Percentiles rank a stretch among this genome's conserved stretches.
These are phyloP conservation scores for Boletus eberwhitei DNA, from an alignment of 768 basidiomycete genomes.

Conservation along the genomic window DNA sequence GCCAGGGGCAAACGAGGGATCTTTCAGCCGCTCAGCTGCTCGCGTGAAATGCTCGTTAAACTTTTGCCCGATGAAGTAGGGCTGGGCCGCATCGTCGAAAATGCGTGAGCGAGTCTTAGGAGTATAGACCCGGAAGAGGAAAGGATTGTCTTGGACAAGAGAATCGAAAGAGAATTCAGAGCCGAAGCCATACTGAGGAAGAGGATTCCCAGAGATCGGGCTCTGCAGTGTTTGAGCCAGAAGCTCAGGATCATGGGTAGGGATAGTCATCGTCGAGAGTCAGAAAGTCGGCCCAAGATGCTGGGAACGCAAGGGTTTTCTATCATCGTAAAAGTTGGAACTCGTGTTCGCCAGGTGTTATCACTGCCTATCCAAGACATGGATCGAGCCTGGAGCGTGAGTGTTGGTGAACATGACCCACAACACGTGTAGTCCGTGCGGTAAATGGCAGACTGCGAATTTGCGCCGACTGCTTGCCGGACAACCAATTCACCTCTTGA, in stretches of 20 bases:
- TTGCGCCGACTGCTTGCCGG: neutral
- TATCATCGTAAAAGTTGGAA: slow-evolving; percentile 18
- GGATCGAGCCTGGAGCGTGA: neutral
- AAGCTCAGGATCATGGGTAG: slow-evolving; percentile 14
- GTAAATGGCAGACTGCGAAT: neutral
- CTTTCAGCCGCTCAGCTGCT: slow-evolving; percentile 37
- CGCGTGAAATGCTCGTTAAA: slow-evolving; percentile 46
- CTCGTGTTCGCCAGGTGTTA: slow-evolving; percentile 34
- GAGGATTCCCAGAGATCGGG: slow-evolving; percentile 25
- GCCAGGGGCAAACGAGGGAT: slow-evolving; percentile 32
- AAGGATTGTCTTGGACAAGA: slow-evolving; percentile 62
- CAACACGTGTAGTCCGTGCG: slow-evolving; percentile 27
- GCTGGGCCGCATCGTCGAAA: slow-evolving; percentile 47
- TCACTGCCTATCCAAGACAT: slow-evolving; percentile 28
- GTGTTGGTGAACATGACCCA: slow-evolving; percentile 9
- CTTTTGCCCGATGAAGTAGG: slow-evolving; percentile 66
- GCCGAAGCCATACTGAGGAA: slow-evolving; percentile 76
- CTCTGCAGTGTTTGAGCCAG: slow-evolving; percentile 17
- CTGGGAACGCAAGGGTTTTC: slow-evolving; percentile 22
- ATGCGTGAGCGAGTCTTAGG: slow-evolving; percentile 59
- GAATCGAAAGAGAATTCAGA: slow-evolving; percentile 57
- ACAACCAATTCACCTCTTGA: neutral
- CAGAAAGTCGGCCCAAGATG: slow-evolving; percentile 5
- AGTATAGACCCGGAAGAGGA: slow-evolving; percentile 79
- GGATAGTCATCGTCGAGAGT: slow-evolving; percentile 25